Evolutionary conservation across 2,329 filamentous ascomycete genomes (phyloP), one percentile per base, ranked within the genome.

Genomic region (Cladosporium cucumerinum): DNA sequence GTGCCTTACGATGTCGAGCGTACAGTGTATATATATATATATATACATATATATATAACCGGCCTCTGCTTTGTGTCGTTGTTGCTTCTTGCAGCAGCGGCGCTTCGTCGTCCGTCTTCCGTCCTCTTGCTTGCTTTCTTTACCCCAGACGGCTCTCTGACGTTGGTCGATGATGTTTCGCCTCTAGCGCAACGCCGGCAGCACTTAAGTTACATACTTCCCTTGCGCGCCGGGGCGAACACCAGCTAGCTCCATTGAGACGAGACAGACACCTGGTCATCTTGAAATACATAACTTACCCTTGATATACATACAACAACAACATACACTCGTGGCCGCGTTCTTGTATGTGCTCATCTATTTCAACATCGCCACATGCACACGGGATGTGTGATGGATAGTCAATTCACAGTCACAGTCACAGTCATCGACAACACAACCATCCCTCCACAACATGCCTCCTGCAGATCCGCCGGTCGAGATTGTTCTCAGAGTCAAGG

Each of bases 401-500:
- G 46, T 39, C 21, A 8, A 16, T 4, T 6, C 14, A 58, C 25
- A 25, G 2, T 3, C 14, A 58, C 25, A 25, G 2, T 3, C 55
- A 43, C 6, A n/a, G 5, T 18, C 32, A 57, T 26, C 36, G 34
- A 57, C 54, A 39, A 4, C n/a, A 26, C 28, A 55, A 1, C 16
- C 25, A 57, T 2, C 21, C 3, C 21, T 2, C 21, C 3, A 14
- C 28, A 46, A 43, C 60, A 75, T 74, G 72, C 62, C 72, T 25
- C 71, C 73, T n/a, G 63, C 67, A n/a, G 69, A 72, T n/a, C 71
- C 72, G 30, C 73, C 73, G 2, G 66, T 64, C 18, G 66, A 65
- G 36, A 73, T 76, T 66, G 68, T 67, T 10, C 61, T 76, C 57
- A 68, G 69, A 55, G 63, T 75, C 68, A 76, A 76, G 61, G 73